Base-by-base conservation (phyloP, 192 early-diverging fungal genomes). In the Diversispora epigaea region DNA sequence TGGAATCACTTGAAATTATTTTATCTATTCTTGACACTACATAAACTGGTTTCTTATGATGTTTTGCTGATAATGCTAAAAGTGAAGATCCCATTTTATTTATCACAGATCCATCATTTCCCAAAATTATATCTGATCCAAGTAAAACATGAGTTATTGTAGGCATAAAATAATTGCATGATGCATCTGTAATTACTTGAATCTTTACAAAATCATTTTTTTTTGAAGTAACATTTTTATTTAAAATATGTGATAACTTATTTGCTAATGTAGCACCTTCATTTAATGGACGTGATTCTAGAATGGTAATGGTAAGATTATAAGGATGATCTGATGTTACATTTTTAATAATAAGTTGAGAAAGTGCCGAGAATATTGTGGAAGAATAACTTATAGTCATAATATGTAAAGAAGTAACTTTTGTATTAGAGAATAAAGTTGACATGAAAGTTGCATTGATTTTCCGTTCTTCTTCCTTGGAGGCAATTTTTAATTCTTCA, bases 281-380 rank as follows among this genome's bases (percentile, higher is more conserved):
- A 5, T 71, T 71, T 41, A 71, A 58, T 19, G 70, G 70, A 10
- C 70, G 40, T 10, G 70, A 71, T 71, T 71, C 70, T 40, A 71
- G 15, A 9, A 71, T 57, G 4, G 70, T 71, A 41, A 71, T 57
- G 4, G 7, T 57, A 44, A 71, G 49, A 10, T 5, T 21, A 43
- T 14, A 25, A 22, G 8, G 7, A n/a, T n/a, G 4, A 4, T 43
- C 5, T 6, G 54, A 15, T n/a, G 52, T n/a, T 25, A 10, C 6
- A 63, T 63, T 15, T 17, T 63, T 44, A 5, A 57, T 17, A 47
- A 57, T 39, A 15, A 19, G n/a, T 71, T 71, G 55, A 71, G n/a
- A 57, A 57, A 57, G 55, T 71, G 54, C 11, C 4, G 11, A 57
- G 21, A 22, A 71, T 6, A 71, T 58, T 40, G 70, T 71, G 7